Conservation (phyloP, 805 yeast genomes). For the Barnettozyma siamensis region DNA sequence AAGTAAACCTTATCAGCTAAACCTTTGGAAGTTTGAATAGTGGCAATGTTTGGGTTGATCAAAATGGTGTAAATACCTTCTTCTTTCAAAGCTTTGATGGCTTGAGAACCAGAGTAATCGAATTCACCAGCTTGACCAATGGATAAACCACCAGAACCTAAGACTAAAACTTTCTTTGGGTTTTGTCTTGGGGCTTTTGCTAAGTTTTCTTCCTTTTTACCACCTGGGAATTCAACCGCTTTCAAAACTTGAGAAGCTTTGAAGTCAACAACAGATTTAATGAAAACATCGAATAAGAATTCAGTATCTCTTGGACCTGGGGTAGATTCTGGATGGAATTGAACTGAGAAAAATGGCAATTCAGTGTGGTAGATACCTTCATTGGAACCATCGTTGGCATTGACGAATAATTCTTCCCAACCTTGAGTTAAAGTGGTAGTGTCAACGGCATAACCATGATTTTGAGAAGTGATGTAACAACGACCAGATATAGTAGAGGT, state of each 20-base stretch:
- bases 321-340: conserved; percentile 98
- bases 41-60: conserved; percentile 97
- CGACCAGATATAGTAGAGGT: conserved; percentile 85
- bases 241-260: conserved; percentile 50
- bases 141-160: conserved; percentile 97
- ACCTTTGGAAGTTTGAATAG: conserved; percentile 97
- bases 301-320: conserved; percentile 99
- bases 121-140: conserved; percentile 99
- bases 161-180: conserved; percentile 86
- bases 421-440: conserved; percentile 62
- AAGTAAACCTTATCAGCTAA: conserved; percentile 97
- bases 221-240: conserved; percentile 90
- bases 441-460: conserved; percentile 98
- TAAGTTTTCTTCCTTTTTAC: conserved; percentile 63
- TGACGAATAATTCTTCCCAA: conserved; percentile 93
- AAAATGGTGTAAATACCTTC: conserved; percentile 95
- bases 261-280: conserved; percentile 65
- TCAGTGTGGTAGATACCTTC: conserved; percentile 94
- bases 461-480: conserved; percentile 98
- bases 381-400: conserved; percentile 94
- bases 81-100: conserved; percentile 96
- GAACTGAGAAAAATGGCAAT: conserved; percentile 93
- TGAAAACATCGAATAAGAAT: conserved; percentile 90
- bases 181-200: conserved; percentile 72
- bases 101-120: conserved; percentile 98